Percentiles rank a stretch among this genome's conserved stretches.
These are phyloP conservation scores for Mycena latifolia DNA, from an alignment of 768 basidiomycete genomes.

Conservation along the genomic window DNA sequence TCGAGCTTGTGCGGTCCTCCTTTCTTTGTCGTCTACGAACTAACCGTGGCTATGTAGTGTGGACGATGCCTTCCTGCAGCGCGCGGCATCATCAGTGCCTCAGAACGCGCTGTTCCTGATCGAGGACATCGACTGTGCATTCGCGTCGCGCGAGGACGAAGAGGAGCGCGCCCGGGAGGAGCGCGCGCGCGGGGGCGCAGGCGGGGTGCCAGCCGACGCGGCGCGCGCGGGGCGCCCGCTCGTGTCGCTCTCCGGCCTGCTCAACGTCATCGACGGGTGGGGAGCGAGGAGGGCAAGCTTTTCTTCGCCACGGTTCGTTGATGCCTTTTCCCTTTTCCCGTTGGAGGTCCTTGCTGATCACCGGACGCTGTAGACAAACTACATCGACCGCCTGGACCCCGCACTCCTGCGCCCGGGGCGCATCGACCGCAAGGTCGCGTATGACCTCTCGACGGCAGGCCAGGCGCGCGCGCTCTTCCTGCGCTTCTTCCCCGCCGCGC, in stretches of 20 bases:
- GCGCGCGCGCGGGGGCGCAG: no score
- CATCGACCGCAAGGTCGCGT: constrained; percentile 49
- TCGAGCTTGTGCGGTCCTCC: constrained; percentile 38
- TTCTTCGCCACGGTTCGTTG: constrained; percentile 34
- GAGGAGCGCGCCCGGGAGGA: neutral
- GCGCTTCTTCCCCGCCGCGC: constrained; percentile 45
- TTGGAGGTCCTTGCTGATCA: neutral
- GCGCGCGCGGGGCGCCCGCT: neutral
- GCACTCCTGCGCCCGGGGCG: constrained; percentile 51
- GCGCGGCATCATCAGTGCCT: constrained; percentile 41
- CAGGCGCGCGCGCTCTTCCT: constrained; percentile 48
- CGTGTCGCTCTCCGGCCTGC: constrained; percentile 48
- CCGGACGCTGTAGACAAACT: constrained; percentile 43
- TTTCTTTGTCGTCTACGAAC: no score
- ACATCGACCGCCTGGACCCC: constrained; percentile 50
- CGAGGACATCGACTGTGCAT: constrained; percentile 38
- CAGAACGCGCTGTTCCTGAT: constrained; percentile 45
- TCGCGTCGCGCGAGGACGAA: constrained; percentile 41
- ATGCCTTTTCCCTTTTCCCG: neutral
- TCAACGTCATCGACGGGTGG: constrained; percentile 54
- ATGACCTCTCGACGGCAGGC: constrained; percentile 41
- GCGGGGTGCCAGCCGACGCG: no score
- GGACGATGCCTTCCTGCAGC: constrained; percentile 44
- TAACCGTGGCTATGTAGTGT: constrained; percentile 35
- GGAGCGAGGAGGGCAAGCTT: constrained; percentile 49